phyloP scores from a whole-genome alignment of 1,284 basidiomycete genomes.

The Sphaerobolus stellatus region DNA sequence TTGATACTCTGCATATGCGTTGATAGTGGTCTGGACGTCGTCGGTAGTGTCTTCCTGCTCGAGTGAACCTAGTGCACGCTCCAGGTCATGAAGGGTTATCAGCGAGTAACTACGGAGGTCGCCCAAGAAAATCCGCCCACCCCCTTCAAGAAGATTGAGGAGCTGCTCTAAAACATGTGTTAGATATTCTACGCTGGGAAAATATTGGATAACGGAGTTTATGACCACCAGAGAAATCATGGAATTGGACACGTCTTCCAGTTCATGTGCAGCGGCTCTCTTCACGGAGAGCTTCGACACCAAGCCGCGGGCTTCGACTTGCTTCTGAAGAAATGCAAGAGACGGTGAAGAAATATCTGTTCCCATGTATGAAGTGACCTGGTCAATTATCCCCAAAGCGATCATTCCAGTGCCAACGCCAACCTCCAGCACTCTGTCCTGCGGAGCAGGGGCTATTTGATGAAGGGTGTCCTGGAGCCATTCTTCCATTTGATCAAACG shows the following conservation, averaged over 20 bases:
- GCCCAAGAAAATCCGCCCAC: too few relatives aligned
- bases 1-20: too few relatives aligned
- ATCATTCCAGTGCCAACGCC: neutral
- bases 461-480: neutral
- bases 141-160: too few relatives aligned
- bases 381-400: neutral
- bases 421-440: neutral
- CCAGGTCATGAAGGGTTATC: too few relatives aligned
- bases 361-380: neutral
- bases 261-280: neutral
- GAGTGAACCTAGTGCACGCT: too few relatives aligned
- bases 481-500: neutral
- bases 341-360: neutral
- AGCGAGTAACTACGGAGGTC: too few relatives aligned
- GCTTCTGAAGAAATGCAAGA: neutral
- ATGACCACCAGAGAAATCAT: neutral
- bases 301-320: neutral
- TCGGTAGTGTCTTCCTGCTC: too few relatives aligned
- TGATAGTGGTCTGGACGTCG: too few relatives aligned
- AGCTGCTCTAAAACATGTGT: too few relatives aligned
- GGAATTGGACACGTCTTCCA: neutral
- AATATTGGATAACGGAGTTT: neutral
- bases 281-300: neutral
- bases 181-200: neutral
- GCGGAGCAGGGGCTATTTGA: neutral